Evolutionary conservation across 1,284 basidiomycete genomes (phyloP).

Genomic region (Trametes hirsuta): DNA sequence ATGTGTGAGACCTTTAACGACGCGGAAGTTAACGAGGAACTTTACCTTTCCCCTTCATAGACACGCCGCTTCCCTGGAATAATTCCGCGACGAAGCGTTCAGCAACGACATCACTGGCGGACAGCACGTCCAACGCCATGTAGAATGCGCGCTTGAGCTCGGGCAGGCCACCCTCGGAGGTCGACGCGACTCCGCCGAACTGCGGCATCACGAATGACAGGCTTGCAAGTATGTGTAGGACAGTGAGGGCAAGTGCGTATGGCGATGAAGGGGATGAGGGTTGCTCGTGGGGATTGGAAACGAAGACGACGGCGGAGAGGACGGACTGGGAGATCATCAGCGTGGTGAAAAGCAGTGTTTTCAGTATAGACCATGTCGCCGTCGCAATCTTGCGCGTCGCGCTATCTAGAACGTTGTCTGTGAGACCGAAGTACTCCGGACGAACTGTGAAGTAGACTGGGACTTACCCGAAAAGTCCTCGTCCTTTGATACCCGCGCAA

Average conservation of each 20-base stretch:
- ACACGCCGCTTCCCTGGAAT: slow-evolving; percentile 23
- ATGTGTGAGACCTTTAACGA: neutral
- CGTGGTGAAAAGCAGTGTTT: slow-evolving; percentile 68
- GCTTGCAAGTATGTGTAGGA: slow-evolving; percentile 58
- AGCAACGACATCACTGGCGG: slow-evolving; percentile 45
- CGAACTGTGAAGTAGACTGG: neutral
- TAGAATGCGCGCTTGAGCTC: slow-evolving; percentile 75
- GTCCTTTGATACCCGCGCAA: slow-evolving; percentile 41
- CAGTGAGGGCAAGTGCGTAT: slow-evolving; percentile 49
- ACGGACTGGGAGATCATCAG: slow-evolving; percentile 69
- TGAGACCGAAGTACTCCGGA: neutral
- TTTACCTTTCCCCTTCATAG: slow-evolving; percentile 24
- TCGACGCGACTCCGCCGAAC: slow-evolving; percentile 70
- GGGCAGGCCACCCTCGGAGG: slow-evolving; percentile 51
- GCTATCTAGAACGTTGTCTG: slow-evolving; percentile 33
- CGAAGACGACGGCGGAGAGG: slow-evolving; percentile 57
- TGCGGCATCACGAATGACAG: slow-evolving; percentile 74
- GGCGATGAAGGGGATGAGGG: slow-evolving; percentile 35
- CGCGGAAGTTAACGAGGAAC: neutral
- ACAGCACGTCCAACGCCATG: slow-evolving; percentile 70
- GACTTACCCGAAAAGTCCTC: slow-evolving; percentile 13
- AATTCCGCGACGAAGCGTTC: slow-evolving; percentile 47
- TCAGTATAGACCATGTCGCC: slow-evolving; percentile 64
- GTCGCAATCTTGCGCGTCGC: slow-evolving; percentile 48
- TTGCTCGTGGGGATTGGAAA: slow-evolving; percentile 38